Evolutionary conservation across 2,329 filamentous ascomycete genomes (phyloP).

Genomic region (Chrysosporium keratinophilum): DNA sequence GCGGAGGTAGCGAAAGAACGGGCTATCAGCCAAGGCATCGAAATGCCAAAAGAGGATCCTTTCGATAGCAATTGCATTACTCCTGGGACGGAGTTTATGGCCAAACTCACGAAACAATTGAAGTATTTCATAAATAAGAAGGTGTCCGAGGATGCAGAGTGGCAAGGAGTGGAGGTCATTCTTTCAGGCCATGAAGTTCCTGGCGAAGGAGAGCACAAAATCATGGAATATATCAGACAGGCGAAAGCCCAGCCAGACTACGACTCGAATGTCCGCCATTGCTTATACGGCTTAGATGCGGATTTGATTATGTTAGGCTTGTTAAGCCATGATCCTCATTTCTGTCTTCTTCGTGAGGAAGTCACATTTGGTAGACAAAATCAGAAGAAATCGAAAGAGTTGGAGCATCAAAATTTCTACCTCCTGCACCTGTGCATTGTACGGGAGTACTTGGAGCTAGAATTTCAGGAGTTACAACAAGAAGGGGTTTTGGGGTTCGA

Average conservation of each 20-base stretch:
- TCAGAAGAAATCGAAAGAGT: conserved; percentile 82
- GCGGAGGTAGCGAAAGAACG: conserved; percentile 83
- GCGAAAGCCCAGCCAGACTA: conserved; percentile 92
- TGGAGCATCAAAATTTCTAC: conserved; percentile 98
- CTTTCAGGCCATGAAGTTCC: conserved; percentile 96
- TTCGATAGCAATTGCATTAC: conserved; percentile 99
- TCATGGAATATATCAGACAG: conserved; percentile 99
- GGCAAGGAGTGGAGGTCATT: conserved; percentile 94
- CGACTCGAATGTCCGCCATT: conserved; percentile 87
- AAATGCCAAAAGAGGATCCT: conserved; percentile 87
- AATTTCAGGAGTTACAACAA: conserved; percentile 84
- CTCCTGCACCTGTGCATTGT: conserved; percentile 96
- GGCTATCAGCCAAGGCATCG: conserved; percentile 75
- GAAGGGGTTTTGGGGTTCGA: conserved; percentile 61
- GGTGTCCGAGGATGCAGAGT: conserved; percentile 89
- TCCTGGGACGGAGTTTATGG: conserved; percentile 94
- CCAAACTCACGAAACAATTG: conserved; percentile 81
- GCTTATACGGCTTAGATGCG: conserved; percentile 91
- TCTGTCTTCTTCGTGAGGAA: conserved; percentile 91
- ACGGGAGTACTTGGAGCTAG: conserved; percentile 88
- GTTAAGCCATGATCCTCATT: conserved; percentile 95
- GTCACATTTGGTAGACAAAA: conserved; percentile 89
- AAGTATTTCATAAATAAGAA: conserved; percentile 99
- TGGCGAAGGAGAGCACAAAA: conserved; percentile 97
- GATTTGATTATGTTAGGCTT: conserved; percentile 98